Base-by-base conservation (phyloP, 1,284 basidiomycete species). In the Cutaneotrichosporon daszewskae region DNA sequence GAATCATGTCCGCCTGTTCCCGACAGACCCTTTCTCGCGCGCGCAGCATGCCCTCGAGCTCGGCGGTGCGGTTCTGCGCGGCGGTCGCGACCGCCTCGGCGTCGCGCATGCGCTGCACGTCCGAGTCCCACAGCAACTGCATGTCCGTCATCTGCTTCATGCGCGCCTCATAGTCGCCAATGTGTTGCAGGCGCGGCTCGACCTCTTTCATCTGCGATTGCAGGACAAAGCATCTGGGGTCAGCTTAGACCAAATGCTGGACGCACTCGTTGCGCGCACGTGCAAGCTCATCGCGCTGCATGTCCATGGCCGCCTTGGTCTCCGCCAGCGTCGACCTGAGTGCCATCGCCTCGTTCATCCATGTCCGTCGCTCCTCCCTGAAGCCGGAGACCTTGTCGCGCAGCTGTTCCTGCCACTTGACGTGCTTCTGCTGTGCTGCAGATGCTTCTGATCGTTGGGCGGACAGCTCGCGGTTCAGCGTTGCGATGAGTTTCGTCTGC, bases 381-480 rank as follows among this genome's bases (percentile, higher is more conserved):
- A 64, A 60, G 4, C 51, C 44, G 1, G 56, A 54, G 5, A 66
- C 50, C 49, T 64, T 63, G 20, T 63, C 59, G 6, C 64, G 60
- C 14, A 67, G 55, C 40, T 64, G 58, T 32, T 60, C 59, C 37
- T 64, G 60, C 66, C 66, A 69, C 39, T 63, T 65, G n/a, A 58
- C 51, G 45, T 68, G 67, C 40, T 62, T 62, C 24, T 58, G 53
- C 31, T 66, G 57, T 3, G 64, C 64, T 43, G 62, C 55, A 3
- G 64, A 52, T 0, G 62, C 60, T 22, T 66, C 63, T 13, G 47
- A 40, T 1, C 62, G 53, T 32, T 63, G 58, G 19, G 57, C 49
- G 1, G 59, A 54, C 19, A 68, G 53, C 20, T 66, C 63, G 18
- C 53, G 51, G 7, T 57, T 62, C 9, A 68, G 51, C 10, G 51